A percentile compares a stretch with the other conserved stretches of the same genome.
phyloP scores from a whole-genome alignment of 306 rosid species.

The Rosa multiflora region DNA sequence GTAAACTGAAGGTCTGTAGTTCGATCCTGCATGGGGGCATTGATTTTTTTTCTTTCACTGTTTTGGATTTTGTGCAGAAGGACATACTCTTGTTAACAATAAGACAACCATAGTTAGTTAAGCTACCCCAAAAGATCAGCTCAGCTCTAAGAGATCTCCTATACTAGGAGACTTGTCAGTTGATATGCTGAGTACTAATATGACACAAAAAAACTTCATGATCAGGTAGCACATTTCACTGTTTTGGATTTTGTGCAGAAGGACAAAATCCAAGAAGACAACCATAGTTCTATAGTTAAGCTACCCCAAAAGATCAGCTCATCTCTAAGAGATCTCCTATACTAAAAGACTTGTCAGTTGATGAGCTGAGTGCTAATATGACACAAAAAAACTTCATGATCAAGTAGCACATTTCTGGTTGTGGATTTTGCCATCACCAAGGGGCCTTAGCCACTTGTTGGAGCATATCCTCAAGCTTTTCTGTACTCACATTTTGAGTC shows the following conservation, averaged over 20 bases:
- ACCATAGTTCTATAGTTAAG: no score
- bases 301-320: no score
- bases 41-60: not conserved
- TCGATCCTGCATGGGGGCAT: conserved; percentile 36
- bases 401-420: not conserved
- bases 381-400: not conserved
- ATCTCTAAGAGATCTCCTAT: not conserved
- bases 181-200: no score
- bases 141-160: no score
- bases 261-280: no score
- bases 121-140: not conserved
- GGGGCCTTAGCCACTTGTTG: conserved; percentile 42
- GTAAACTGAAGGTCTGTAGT: conserved; percentile 35
- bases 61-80: not conserved
- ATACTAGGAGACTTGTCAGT: no score
- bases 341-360: not conserved
- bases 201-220: no score
- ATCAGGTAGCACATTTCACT: no score
- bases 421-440: conserved; percentile 38
- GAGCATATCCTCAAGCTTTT: conserved; percentile 29
- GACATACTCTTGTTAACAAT: not conserved
- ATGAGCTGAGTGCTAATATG: not conserved
- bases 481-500: conserved; percentile 2
- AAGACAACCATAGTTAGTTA: not conserved
- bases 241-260: no score